Evolutionary conservation across 768 basidiomycete genomes (phyloP).

Genomic region (Austroboletus eburneus): DNA sequence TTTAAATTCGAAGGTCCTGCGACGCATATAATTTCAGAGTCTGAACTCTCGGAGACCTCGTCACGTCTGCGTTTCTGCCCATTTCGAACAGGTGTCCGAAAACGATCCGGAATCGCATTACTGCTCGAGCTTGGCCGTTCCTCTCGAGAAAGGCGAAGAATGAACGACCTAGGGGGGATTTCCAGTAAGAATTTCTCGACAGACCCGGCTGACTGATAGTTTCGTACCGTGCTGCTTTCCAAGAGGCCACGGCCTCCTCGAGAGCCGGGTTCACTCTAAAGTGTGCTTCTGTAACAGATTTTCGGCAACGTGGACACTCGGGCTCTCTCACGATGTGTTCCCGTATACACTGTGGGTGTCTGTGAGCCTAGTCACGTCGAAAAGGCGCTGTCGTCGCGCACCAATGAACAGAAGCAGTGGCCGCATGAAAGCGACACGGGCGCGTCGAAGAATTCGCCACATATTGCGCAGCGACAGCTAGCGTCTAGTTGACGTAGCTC

Average conservation of each 20-base stretch:
- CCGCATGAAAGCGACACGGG: slow-evolving; percentile 75
- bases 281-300: slow-evolving; percentile 53
- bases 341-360: slow-evolving; percentile 59
- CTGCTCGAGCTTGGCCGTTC: slow-evolving; percentile 19
- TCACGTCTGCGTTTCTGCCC: slow-evolving; percentile 36
- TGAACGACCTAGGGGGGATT: slow-evolving; percentile 36
- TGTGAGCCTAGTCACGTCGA: slow-evolving; percentile 4
- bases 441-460: slow-evolving; percentile 66
- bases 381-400: slow-evolving; percentile 31
- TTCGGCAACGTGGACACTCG: slow-evolving; percentile 72
- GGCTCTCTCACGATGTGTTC: slow-evolving; percentile 51
- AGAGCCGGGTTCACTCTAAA: slow-evolving; percentile 66
- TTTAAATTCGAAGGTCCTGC: slow-evolving; percentile 28
- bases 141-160: slow-evolving; percentile 40
- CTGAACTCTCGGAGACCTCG: slow-evolving; percentile 18
- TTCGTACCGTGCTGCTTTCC: slow-evolving; percentile 64
- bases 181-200: too few relatives aligned
- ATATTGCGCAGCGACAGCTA: slow-evolving; percentile 70
- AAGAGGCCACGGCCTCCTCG: slow-evolving; percentile 67
- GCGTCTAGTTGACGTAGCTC: slow-evolving; percentile 62
- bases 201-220: not conserved
- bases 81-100: slow-evolving; percentile 15
- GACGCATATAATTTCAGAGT: slow-evolving; percentile 26
- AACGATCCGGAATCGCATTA: slow-evolving; percentile 17
- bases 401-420: slow-evolving; percentile 78